phyloP scores from a whole-genome alignment of 371 early-diverging fungal genomes.

The Capillidium heterosporum region DNA sequence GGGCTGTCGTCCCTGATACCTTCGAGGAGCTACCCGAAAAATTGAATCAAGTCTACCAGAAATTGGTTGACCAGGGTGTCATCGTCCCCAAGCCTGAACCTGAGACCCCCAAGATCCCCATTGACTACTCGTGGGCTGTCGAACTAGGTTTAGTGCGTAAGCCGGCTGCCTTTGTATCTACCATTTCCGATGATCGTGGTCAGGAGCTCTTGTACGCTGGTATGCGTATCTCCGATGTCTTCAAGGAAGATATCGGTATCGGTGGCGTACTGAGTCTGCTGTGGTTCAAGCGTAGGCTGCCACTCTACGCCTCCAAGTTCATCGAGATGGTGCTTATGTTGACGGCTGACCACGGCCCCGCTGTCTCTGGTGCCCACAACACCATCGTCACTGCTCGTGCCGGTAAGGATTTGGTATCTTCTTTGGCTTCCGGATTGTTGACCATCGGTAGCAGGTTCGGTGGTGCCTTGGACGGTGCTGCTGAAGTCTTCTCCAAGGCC shows the following conservation, averaged over 20 bases:
- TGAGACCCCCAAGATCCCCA: slow-evolving; percentile 94
- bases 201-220: slow-evolving; percentile 96
- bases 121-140: slow-evolving; percentile 97
- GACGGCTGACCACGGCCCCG: slow-evolving; percentile 97
- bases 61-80: slow-evolving; percentile 50
- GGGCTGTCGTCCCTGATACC: slow-evolving; percentile 83
- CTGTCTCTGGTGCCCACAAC: slow-evolving; percentile 89
- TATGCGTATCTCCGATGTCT: slow-evolving; percentile 93
- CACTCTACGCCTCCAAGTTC: slow-evolving; percentile 86
- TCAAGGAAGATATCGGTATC: slow-evolving; percentile 93
- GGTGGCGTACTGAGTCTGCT: slow-evolving; percentile 91
- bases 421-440: slow-evolving; percentile 81
- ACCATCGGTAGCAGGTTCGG: slow-evolving; percentile 93
- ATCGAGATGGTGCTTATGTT: slow-evolving; percentile 98
- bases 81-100: slow-evolving; percentile 67
- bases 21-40: slow-evolving; percentile 85
- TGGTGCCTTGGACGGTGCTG: slow-evolving; percentile 94
- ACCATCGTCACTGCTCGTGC: slow-evolving; percentile 97
- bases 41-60: slow-evolving; percentile 52
- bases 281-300: slow-evolving; percentile 96
- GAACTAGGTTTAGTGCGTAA: slow-evolving; percentile 96
- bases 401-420: slow-evolving; percentile 91
- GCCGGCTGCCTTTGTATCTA: slow-evolving; percentile 94
- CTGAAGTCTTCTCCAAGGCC: slow-evolving; percentile 67
- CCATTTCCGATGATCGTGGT: slow-evolving; percentile 96